Evolutionary conservation across 257 asterid genomes (phyloP).

Genomic region (Catharanthus roseus): DNA sequence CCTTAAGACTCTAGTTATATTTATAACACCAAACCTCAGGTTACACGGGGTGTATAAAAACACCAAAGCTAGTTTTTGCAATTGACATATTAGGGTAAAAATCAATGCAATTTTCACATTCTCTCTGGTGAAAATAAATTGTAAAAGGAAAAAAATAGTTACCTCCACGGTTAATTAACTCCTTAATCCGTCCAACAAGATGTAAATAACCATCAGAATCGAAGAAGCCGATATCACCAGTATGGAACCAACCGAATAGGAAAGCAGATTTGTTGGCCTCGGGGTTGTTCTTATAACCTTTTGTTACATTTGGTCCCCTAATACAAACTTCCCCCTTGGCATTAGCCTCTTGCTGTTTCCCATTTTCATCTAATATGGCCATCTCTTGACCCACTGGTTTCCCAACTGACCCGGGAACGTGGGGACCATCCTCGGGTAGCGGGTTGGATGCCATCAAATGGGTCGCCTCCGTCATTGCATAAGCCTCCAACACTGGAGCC

Average conservation of each 20-base stretch:
- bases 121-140: not conserved
- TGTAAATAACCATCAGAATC: conserved; percentile 82
- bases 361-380: conserved; percentile 69
- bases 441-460: conserved; percentile 93
- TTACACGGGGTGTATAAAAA: too few relatives aligned
- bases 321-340: conserved; percentile 79
- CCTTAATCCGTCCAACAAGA: conserved; percentile 93
- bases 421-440: conserved; percentile 74
- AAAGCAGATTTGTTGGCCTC: conserved; percentile 82
- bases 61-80: too few relatives aligned
- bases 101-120: not conserved
- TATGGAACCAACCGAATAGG: conserved; percentile 82
- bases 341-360: conserved; percentile 49
- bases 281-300: conserved; percentile 76
- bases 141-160: conserved; percentile 13
- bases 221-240: conserved; percentile 72
- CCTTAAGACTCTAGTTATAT: not conserved
- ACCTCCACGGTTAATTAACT: conserved; percentile 95
- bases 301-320: conserved; percentile 79
- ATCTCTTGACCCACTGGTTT: conserved; percentile 90
- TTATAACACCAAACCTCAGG: not conserved
- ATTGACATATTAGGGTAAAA: too few relatives aligned
- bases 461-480: conserved; percentile 93
- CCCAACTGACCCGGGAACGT: conserved; percentile 78
- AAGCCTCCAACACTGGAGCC: conserved; percentile 87